Evolutionary conservation across 306 rosid species (phyloP).

Genomic region (Macrotyloma uniflorum): DNA sequence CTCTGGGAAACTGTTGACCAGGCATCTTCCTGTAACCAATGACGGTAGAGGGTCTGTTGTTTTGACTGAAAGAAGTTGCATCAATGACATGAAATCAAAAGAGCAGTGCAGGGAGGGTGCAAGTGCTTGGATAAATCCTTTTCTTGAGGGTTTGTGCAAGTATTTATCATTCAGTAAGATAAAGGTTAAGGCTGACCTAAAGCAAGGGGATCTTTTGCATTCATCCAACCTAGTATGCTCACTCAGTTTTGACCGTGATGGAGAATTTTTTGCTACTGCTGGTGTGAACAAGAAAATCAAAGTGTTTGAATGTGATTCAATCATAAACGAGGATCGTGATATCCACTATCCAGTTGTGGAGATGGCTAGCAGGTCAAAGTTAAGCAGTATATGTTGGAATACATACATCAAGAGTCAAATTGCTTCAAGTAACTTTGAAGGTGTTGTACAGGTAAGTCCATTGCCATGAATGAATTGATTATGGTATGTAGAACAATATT

Average conservation of each 20-base stretch:
- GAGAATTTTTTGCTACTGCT: constrained; percentile 92
- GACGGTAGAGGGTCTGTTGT: constrained; percentile 77
- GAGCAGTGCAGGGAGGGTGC: constrained; percentile 57
- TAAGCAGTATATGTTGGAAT: constrained; percentile 97
- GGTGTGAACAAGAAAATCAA: constrained; percentile 96
- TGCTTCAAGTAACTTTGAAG: constrained; percentile 99
- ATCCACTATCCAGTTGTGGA: constrained; percentile 97
- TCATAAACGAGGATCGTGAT: constrained; percentile 83
- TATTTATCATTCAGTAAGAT: constrained; percentile 82
- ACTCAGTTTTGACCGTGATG: constrained; percentile 90
- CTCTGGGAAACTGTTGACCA: constrained; percentile 49
- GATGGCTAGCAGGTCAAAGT: constrained; percentile 83
- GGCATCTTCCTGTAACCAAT: constrained; percentile 62
- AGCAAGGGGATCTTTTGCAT: constrained; percentile 97
- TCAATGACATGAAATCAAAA: constrained; percentile 62
- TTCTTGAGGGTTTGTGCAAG: constrained; percentile 96
- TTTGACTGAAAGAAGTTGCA: constrained; percentile 70
- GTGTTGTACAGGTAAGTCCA: constrained; percentile 85
- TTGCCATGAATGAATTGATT: constrained; percentile 6
- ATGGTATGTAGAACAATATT: constrained; percentile 18
- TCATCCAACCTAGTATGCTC: constrained; percentile 94
- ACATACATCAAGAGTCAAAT: constrained; percentile 95
- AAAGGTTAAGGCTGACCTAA: constrained; percentile 89
- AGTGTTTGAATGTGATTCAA: constrained; percentile 79
- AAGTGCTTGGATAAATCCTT: constrained; percentile 95